These are phyloP conservation scores for Westerdykella aurantiaca DNA, from an alignment of 2,329 filamentous ascomycete species.

Conservation along the genomic window DNA sequence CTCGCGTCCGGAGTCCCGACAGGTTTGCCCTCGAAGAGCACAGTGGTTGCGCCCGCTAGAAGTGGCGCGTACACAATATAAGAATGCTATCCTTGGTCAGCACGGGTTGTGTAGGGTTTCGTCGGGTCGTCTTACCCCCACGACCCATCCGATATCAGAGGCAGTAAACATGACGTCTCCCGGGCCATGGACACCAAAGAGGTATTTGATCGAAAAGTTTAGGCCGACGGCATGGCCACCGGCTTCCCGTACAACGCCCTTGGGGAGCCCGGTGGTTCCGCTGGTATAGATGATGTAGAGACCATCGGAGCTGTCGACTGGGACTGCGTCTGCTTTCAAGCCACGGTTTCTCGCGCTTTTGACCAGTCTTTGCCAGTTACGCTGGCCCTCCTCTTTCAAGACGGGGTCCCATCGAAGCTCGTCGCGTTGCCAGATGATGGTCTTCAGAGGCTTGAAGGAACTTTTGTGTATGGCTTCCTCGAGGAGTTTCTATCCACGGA, in stretches of 20 bases:
- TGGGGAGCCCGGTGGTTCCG: slow-evolving; percentile 74
- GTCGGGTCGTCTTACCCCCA: slow-evolving; percentile 65
- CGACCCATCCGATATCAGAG: slow-evolving; percentile 89
- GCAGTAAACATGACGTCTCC: slow-evolving; percentile 77
- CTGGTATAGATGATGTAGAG: slow-evolving; percentile 92
- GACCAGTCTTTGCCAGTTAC: slow-evolving; percentile 73
- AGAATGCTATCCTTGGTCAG: slow-evolving; percentile 15
- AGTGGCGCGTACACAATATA: slow-evolving; percentile 90
- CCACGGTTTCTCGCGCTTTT: slow-evolving; percentile 63
- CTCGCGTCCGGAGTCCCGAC: slow-evolving; percentile 82
- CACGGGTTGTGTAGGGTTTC: slow-evolving; percentile 6
- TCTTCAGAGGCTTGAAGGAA: slow-evolving; percentile 63
- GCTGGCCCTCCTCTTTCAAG: slow-evolving; percentile 60
- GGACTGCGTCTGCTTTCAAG: slow-evolving; percentile 66
- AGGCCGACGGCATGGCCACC: slow-evolving; percentile 84
- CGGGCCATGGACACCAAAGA: slow-evolving; percentile 76
- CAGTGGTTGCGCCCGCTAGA: slow-evolving; percentile 75
- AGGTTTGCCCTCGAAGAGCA: slow-evolving; percentile 92
- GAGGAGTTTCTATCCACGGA: slow-evolving; percentile 56
- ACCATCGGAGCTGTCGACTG: slow-evolving; percentile 69
- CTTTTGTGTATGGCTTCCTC: slow-evolving; percentile 65
- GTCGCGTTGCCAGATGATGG: slow-evolving; percentile 79
- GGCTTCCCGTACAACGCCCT: slow-evolving; percentile 76
- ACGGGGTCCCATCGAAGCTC: slow-evolving; percentile 67
- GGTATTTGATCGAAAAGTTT: slow-evolving; percentile 72